These are phyloP conservation scores for Scleroderma bovista DNA, from an alignment of 768 basidiomycete species.

Conservation along the genomic window DNA sequence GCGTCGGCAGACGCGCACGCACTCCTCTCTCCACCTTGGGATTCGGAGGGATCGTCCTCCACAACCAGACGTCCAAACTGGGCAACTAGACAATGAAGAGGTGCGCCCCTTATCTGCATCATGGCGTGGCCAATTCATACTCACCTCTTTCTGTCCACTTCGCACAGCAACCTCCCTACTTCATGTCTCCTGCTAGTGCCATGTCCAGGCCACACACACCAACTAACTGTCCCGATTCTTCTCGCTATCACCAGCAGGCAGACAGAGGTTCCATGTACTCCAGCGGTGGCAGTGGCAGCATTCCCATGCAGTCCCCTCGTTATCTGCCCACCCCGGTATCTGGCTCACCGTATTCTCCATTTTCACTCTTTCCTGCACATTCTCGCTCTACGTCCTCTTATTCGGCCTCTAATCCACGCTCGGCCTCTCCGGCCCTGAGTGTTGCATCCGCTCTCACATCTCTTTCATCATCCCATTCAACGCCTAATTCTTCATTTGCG, in stretches of 20 bases:
- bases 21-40: constrained; percentile 29
- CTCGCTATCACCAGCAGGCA: constrained; percentile 24
- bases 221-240: constrained; percentile 27
- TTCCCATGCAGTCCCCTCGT: constrained; percentile 33
- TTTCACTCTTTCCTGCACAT: constrained; percentile 39
- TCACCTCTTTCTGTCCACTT: constrained; percentile 7
- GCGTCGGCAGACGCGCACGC: constrained; percentile 39
- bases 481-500: constrained; percentile 26
- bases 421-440: constrained; percentile 61
- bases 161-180: constrained; percentile 27
- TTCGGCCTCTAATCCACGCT: constrained; percentile 44
- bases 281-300: constrained; percentile 14
- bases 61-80: constrained; percentile 7
- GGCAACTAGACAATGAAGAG: constrained; percentile 24
- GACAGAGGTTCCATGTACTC: constrained; percentile 31
- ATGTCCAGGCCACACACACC: constrained; percentile 38
- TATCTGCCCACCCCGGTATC: constrained; percentile 43
- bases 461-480: constrained; percentile 37
- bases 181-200: constrained; percentile 30
- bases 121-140: not conserved
- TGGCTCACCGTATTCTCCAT: constrained; percentile 43
- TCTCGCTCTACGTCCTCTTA: constrained; percentile 41
- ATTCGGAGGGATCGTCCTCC: constrained; percentile 25
- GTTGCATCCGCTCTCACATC: constrained; percentile 49
- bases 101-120: constrained; percentile 7